Conservation (phyloP, 208 protist genomes). For the Strigomonas galati region DNA sequence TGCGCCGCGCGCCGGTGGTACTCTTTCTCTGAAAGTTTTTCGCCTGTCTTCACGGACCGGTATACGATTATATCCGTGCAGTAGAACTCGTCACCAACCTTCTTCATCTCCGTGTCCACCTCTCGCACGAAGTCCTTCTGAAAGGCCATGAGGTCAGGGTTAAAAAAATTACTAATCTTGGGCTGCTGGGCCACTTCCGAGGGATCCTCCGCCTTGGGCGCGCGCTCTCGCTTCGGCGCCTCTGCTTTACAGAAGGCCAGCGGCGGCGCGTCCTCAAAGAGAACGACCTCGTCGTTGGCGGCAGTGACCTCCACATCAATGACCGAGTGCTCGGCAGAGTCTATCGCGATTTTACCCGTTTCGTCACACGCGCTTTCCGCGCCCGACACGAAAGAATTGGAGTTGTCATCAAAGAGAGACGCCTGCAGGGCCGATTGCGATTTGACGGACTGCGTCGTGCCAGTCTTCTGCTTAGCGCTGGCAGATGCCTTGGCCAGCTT, state of each 20-base stretch:
- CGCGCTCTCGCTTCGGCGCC: neutral
- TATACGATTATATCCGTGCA: constrained; percentile 59
- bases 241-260: constrained; percentile 48
- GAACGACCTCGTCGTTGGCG: constrained; percentile 73
- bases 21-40: constrained; percentile 66
- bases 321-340: constrained; percentile 15
- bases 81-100: constrained; percentile 66
- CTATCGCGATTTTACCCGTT: neutral
- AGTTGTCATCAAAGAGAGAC: constrained; percentile 21
- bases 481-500: constrained; percentile 68
- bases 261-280: constrained; percentile 74
- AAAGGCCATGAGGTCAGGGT: constrained; percentile 48
- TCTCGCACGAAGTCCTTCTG: constrained; percentile 65
- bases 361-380: neutral
- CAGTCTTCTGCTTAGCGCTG: constrained; percentile 16
- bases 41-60: constrained; percentile 25
- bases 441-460: neutral
- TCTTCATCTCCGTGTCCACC: constrained; percentile 49
- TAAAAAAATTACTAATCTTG: constrained; percentile 62
- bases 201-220: constrained; percentile 15
- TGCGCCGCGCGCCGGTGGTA: constrained; percentile 29
- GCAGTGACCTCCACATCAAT: constrained; percentile 41
- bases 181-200: constrained; percentile 15
- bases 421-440: neutral
- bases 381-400: neutral